Evolutionary conservation across 371 early-diverging fungal species (phyloP), one percentile per base, ranked within the genome.

Genomic region (Rhizomucor miehei): DNA sequence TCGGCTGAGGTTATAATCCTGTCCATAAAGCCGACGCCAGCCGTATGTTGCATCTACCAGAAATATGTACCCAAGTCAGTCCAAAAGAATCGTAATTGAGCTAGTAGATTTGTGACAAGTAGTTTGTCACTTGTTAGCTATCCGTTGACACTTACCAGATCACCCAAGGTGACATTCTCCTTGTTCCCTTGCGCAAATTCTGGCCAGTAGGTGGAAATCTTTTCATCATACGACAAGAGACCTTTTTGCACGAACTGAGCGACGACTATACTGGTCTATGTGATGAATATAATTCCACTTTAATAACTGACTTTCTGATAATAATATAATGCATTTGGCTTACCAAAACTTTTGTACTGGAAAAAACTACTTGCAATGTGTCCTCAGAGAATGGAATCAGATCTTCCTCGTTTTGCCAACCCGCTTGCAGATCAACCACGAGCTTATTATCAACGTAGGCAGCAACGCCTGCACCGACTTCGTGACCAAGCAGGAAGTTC

Each of bases 131-230:
- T 23, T 14, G 6, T 6, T 23, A n/a, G 16, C 6, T 29, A 29
- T 29, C 8, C 5, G 29, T 29, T 3, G 6, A 41, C 19, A 38
- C 53, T 56, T 66, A 69, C 69, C 48, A 89, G 52, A 51, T 84
- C 80, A 3, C 53, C 61, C 37, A 90, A 37, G 0, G 85, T 85
- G 3, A 90, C 89, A 52, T 89, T 68, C 41, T 84, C 81, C 69
- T 90, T 90, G 56, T 80, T 80, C 20, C 86, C 86, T 55, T 80
- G 76, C 1, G 79, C 88, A 63, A 91, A 91, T 54, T 89, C 89
- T 1, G 91, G 89, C 91, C 91, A 91, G 56, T 86, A 85, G 9
- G 67, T 70, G 6, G 78, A 48, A 24, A 91, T 74, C 29, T 57
- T 64, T 49, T 74, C 71, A 40, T 78, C 64, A 60, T 86, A 86